Conservation (phyloP, 2,329 filamentous ascomycete genomes). For the Penicillium hesseltinei region DNA sequence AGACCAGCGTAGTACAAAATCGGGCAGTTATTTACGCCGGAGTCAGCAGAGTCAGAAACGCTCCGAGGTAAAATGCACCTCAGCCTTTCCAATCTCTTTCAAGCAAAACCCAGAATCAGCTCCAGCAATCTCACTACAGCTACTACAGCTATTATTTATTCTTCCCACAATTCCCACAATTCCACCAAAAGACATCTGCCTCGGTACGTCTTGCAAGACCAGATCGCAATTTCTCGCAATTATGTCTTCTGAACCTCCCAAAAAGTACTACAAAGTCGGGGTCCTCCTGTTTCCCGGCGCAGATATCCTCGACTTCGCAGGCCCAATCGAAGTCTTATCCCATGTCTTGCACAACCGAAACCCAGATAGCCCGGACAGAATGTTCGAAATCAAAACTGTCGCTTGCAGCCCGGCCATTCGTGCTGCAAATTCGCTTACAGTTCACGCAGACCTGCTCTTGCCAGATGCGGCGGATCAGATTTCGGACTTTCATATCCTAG, state of each 20-base stretch:
- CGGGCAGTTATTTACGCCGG: constrained; percentile 1
- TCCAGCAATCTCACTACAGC: not conserved
- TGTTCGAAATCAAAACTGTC: constrained; percentile 38
- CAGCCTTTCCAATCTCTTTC: not conserved
- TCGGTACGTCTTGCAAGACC: not conserved
- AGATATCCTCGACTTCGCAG: constrained; percentile 45
- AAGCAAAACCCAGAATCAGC: not conserved
- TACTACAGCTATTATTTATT: not conserved
- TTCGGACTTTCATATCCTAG: constrained; percentile 38
- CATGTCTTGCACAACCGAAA: constrained; percentile 30
- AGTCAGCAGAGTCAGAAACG: constrained; percentile 12
- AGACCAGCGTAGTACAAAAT: constrained; percentile 15
- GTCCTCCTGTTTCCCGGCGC: constrained; percentile 39
- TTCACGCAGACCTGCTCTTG: constrained; percentile 33
- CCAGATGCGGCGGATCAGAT: constrained; percentile 28
- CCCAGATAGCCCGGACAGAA: constrained; percentile 22
- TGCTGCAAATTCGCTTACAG: constrained; percentile 26
- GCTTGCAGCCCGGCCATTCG: constrained; percentile 28
- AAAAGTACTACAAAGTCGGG: constrained; percentile 36
- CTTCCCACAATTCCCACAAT: not conserved
- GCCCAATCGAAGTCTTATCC: constrained; percentile 40
- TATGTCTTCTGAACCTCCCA: constrained; percentile 12
- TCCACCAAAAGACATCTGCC: not conserved
- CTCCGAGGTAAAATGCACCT: constrained; percentile 9
- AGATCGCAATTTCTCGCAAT: not conserved